Base-by-base conservation (phyloP, 768 basidiomycete species). In the Amanita pallidorosea region DNA sequence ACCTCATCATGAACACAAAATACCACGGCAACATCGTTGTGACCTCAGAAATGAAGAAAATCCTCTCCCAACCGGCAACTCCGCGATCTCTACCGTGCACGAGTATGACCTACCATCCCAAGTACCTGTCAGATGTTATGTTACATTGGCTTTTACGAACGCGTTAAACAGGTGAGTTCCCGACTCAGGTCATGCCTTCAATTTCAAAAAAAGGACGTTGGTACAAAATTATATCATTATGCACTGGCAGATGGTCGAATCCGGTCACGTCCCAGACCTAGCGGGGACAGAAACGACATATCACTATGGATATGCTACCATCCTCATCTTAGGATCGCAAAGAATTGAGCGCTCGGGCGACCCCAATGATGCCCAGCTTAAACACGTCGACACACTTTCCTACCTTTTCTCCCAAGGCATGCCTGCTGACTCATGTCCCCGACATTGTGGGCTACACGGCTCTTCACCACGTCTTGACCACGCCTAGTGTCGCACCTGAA, bases 361-460 rank as follows among this genome's bases (percentile, higher is more conserved):
- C 4, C 1, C 43, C 3, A n/a, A n/a, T n/a, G 47, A 5, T 18
- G 7, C 40, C 11, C 54, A 51, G 3, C 48, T 61, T 34, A 56
- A 60, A 41, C 65, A 72, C 52, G 36, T 58, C 15, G 71, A 68
- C 5, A 60, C 67, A 12, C 62, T 80, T 47, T 57, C 61, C 34
- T 68, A 64, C 44, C 69, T 81, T 20, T 61, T 79, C 35, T 58
- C 66, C 0, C 53, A 59, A 0, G 76, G 76, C 11, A 63, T 70
- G 0, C 64, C 74, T 3, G 59, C 66, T 3, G 65, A 77, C n/a
- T n/a, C n/a, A n/a, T 45, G 18, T 67, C 1, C 60, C 61, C 2
- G 79, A 79, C 51, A 70, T 80, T 40, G 65, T 61, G 8, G 75
- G 75, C 3, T 65, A 65, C 60, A 79, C 75, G 1, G 72, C 80